Evolutionary conservation across 2,329 filamentous ascomycete species (phyloP).

Genomic region (Calonectria henricotiae): DNA sequence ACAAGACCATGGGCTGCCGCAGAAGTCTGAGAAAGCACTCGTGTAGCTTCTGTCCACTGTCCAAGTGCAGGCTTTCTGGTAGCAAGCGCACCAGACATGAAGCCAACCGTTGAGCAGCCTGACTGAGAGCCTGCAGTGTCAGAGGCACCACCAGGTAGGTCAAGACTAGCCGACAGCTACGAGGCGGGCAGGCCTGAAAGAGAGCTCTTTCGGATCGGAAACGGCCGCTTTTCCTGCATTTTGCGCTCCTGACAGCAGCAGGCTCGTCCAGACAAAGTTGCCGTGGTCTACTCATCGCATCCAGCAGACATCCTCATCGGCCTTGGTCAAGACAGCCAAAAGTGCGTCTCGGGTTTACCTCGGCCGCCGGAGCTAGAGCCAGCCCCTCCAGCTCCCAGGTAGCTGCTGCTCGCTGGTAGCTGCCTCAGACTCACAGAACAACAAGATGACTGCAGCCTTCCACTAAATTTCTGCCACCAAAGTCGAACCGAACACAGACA

Average conservation of each 20-base stretch:
- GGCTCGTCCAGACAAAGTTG: slow-evolving; percentile 33
- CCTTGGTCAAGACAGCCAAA: slow-evolving; percentile 46
- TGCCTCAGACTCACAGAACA: slow-evolving; percentile 48
- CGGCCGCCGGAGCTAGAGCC: slow-evolving; percentile 40
- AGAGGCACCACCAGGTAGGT: slow-evolving; percentile 36
- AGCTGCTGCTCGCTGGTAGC: slow-evolving; percentile 28
- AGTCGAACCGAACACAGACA: slow-evolving; percentile 32
- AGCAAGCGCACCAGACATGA: slow-evolving; percentile 41
- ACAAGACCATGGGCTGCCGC: slow-evolving; percentile 39
- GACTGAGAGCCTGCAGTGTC: slow-evolving; percentile 40
- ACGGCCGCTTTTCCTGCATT: background rate
- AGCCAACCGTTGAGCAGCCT: slow-evolving; percentile 42
- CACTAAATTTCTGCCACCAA: slow-evolving; percentile 55
- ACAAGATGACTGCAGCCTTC: slow-evolving; percentile 51
- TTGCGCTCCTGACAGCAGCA: slow-evolving; percentile 10
- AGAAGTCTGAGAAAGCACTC: slow-evolving; percentile 7
- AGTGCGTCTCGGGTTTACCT: slow-evolving; percentile 50
- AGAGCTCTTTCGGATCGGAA: slow-evolving; percentile 41
- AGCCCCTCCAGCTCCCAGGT: slow-evolving; percentile 41
- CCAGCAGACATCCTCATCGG: slow-evolving; percentile 36
- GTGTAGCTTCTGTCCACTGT: background rate
- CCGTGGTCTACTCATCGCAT: slow-evolving; percentile 32
- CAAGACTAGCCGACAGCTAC: slow-evolving; percentile 43
- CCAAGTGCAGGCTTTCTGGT: slow-evolving; percentile 6
- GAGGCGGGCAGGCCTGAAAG: slow-evolving; percentile 44